Evolutionary conservation across 495 filamentous ascomycete genomes (phyloP), one percentile per base, ranked within the genome.

Genomic region (Neurospora intermedia): DNA sequence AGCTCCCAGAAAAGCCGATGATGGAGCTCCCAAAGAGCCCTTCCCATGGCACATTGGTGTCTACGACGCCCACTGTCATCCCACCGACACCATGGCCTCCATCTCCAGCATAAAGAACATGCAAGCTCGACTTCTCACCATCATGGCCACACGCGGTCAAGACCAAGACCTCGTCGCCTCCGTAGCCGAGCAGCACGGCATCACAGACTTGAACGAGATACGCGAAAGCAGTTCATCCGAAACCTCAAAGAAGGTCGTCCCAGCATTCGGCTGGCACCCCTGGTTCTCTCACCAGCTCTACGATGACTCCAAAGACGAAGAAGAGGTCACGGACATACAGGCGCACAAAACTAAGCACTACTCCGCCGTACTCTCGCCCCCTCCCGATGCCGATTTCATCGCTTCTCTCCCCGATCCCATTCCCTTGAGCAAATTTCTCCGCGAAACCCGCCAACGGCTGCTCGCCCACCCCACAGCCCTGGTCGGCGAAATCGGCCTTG

Each of bases 221-320:
- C 20, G 18, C 20, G 45, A 23, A 43, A 27, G 18, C 70, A 20
- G 40, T 59, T 31, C 48, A 46, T 71, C 71, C n/a, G 70, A 70
- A 54, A 71, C 46, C 71, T 75, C 78, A 16, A 70, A 75, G 76
- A 80, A 75, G 78, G 77, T 97, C 15, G 74, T 98, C 2, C 95
- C 96, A 0, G 90, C 90, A 40, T 99, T 97, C 83, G 96, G 96
- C n/a, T 97, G 95, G 94, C 96, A 99, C 80, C 96, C 96, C 1
- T 99, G 96, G 96, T 99, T 98, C 81, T 96, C 95, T 2, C 87
- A 99, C 79, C 91, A 96, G 74, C 87, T 97, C 72, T 88, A 89
- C 75, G 89, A 94, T 77, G 91, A 93, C 75, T 75, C 77, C 13
- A 78, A 77, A 41, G 75, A 78, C 4, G 35, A 38, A 6, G 6